Evolutionary conservation across 2,329 filamentous ascomycete genomes (phyloP), one percentile per base, ranked within the genome.

Genomic region (Aspergillus hortae): DNA sequence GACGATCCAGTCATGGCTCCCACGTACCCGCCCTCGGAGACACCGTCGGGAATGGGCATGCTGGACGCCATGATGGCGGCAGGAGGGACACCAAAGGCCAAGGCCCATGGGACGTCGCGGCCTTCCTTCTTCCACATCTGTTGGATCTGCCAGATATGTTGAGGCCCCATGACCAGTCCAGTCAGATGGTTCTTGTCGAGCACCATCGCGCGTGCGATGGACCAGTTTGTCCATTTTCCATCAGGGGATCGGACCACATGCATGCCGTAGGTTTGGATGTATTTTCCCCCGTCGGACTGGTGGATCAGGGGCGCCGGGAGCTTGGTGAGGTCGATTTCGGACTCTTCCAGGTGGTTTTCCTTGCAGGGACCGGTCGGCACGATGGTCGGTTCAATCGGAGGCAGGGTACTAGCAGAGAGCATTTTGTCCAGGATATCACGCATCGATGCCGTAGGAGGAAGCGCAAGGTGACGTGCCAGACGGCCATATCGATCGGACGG

Each of bases 201-300:
- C 0, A 80, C 67, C 77, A 80, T 80, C 1, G 72, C 76, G 1
- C 67, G 64, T 1, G 67, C 62, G 48, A 69, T 70, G 5, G 67
- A 69, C 67, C 67, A 70, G 43, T 70, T 70, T 6, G 74, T 77
- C 78, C 78, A 80, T 10, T 62, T 64, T 2, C 67, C 69, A 52
- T 77, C 73, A 0, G 78, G 76, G 0, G 72, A 67, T 53, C 75
- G 73, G 0, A 80, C 57, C 9, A 80, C 61, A 46, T 80, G 71
- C 62, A 80, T 76, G 2, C 78, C 78, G 48, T 74, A 77, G 0
- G 77, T 80, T 53, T 79, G 77, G 19, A 80, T 61, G 51, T 80
- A 80, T 48, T 74, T 76, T 0, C 78, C 78, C 0, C 78, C 77
- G 50, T 80, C 78, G 0, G 62, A 58, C 52, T 74, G 50, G 58